Evolutionary conservation across 2,329 filamentous ascomycete species (phyloP).

Genomic region (Monosporascus sp.): DNA sequence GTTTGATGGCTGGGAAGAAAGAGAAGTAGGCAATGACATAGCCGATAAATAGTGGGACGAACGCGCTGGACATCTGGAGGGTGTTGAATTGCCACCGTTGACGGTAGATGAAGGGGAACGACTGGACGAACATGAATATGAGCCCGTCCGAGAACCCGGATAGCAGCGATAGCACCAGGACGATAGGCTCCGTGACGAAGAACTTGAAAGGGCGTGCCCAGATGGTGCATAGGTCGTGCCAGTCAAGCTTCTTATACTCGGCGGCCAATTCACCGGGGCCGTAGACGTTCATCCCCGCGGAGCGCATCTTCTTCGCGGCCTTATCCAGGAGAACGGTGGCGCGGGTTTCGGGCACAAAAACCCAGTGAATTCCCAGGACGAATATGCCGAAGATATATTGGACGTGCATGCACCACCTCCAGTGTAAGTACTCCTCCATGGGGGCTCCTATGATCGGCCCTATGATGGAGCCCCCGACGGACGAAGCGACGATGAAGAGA

Average conservation of each 20-base stretch:
- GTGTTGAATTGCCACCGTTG: constrained; percentile 58
- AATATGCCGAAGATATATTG: constrained; percentile 71
- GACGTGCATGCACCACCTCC: constrained; percentile 77
- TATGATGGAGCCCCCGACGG: constrained; percentile 68
- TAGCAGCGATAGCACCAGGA: constrained; percentile 63
- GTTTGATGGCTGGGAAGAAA: constrained; percentile 53
- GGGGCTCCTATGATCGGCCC: constrained; percentile 74
- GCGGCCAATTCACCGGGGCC: constrained; percentile 64
- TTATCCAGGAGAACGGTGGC: constrained; percentile 70
- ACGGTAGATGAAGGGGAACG: constrained; percentile 60
- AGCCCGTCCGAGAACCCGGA: constrained; percentile 69
- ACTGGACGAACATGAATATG: constrained; percentile 75
- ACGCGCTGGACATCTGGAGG: constrained; percentile 52
- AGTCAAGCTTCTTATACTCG: constrained; percentile 46
- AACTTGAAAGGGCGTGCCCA: constrained; percentile 65
- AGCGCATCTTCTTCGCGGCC: constrained; percentile 66
- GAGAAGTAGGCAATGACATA: constrained; percentile 58
- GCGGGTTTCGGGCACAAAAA: constrained; percentile 70
- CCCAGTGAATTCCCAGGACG: constrained; percentile 59
- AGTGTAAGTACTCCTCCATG: constrained; percentile 56
- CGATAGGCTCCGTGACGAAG: constrained; percentile 71
- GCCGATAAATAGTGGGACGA: constrained; percentile 62
- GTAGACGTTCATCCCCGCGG: constrained; percentile 53
- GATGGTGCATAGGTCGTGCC: constrained; percentile 49
- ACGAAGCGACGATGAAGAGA: constrained; percentile 68